phyloP scores from a whole-genome alignment of 129 eudicot species.

The Centaurea solstitialis region DNA sequence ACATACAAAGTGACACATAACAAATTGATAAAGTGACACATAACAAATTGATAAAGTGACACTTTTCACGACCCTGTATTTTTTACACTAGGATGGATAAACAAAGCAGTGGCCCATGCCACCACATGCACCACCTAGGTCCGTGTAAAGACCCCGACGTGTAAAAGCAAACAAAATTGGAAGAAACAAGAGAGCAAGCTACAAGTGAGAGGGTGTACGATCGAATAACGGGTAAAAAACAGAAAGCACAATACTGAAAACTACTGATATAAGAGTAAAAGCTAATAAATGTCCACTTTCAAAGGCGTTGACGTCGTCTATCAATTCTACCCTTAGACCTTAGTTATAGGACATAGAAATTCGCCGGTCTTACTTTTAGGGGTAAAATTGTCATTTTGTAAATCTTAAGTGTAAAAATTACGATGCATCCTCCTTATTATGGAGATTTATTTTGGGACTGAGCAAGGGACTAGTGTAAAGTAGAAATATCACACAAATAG shows the following conservation, averaged over 20 bases:
- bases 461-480: neutral
- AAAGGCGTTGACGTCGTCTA: neutral
- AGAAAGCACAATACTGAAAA: neutral
- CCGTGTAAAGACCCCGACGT: neutral
- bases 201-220: no score
- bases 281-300: neutral
- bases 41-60: no score
- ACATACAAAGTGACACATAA: no score
- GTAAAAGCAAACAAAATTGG: neutral
- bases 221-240: no score
- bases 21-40: no score
- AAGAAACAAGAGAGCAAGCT: no score
- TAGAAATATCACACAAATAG: neutral
- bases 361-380: neutral
- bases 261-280: neutral
- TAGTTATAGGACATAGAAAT: neutral
- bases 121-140: no score
- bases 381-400: neutral
- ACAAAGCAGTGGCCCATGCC: no score
- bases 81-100: no score
- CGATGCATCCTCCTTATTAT: neutral
- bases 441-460: neutral
- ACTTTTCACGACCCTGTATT: no score
- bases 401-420: neutral
- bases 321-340: neutral